These are phyloP conservation scores for Sporothrix globosa DNA, from an alignment of 2,329 filamentous ascomycete genomes.

Conservation along the genomic window DNA sequence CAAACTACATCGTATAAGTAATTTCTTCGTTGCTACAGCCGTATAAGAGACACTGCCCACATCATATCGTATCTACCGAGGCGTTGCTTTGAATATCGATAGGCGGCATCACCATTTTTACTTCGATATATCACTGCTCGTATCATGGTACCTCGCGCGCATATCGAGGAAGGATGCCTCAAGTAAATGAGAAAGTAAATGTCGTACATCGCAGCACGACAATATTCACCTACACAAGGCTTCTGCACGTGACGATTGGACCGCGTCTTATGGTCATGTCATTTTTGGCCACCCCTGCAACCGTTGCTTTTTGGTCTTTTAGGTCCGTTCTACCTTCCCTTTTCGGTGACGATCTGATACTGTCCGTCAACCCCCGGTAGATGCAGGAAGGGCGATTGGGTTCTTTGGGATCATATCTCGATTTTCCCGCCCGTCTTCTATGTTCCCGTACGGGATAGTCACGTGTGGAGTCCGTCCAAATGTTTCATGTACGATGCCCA, in stretches of 20 bases:
- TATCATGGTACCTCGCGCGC: not conserved
- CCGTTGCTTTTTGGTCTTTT: not conserved
- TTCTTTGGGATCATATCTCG: not conserved
- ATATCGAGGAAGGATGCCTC: not conserved
- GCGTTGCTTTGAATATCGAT: not conserved
- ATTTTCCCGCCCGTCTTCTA: not conserved
- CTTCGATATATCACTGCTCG: not conserved
- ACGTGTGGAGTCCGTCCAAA: not conserved
- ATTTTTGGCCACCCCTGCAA: not conserved
- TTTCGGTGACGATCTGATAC: slow-evolving; percentile 15
- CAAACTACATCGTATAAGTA: not conserved
- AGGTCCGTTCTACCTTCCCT: slow-evolving; percentile 11
- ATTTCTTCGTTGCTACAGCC: not conserved
- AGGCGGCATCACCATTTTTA: not conserved
- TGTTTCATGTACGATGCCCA: slow-evolving; percentile 16
- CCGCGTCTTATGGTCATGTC: not conserved
- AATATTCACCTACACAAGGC: not conserved
- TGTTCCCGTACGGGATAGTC: slow-evolving; percentile 3
- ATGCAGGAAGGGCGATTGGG: slow-evolving; percentile 18
- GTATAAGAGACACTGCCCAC: not conserved
- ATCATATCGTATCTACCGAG: not conserved
- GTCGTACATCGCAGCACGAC: too few relatives aligned
- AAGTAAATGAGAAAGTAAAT: too few relatives aligned
- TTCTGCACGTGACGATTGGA: not conserved
- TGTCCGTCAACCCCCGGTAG: not conserved